Evolutionary conservation across 345 rosid species (phyloP).

Genomic region (Linum usitatissimum): DNA sequence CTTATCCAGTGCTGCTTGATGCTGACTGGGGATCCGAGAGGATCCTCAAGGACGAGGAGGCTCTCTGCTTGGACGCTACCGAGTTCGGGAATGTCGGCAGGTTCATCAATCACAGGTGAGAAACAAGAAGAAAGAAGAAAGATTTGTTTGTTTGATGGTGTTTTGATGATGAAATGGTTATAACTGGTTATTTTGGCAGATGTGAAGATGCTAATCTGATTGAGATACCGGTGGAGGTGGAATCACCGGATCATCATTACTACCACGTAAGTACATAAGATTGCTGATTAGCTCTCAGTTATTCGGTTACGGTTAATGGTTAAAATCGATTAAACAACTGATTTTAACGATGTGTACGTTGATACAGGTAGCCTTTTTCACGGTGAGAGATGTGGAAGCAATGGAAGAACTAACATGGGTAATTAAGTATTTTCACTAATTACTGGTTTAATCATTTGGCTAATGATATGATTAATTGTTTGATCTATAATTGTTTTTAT

Average conservation of each 20-base stretch:
- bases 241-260: conserved; percentile 63
- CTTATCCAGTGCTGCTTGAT: conserved; percentile 18
- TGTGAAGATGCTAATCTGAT: conserved; percentile 74
- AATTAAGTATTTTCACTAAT: neutral
- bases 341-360: no score
- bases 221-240: conserved; percentile 80
- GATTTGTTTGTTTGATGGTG: neutral
- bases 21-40: conserved; percentile 25
- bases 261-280: conserved; percentile 45
- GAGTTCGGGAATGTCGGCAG: conserved; percentile 22
- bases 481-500: neutral
- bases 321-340: no score
- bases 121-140: neutral
- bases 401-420: conserved; percentile 91
- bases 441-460: neutral
- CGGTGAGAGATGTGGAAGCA: conserved; percentile 50
- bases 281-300: no score
- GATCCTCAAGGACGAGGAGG: conserved; percentile 23
- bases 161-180: neutral
- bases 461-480: neutral
- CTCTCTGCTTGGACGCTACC: conserved; percentile 24
- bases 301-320: no score
- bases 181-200: conserved; percentile 22
- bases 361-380: conserved; percentile 76
- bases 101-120: conserved; percentile 23